phyloP scores from a whole-genome alignment of 129 eudicot genomes.

The Chrysanthemum seticuspe region DNA sequence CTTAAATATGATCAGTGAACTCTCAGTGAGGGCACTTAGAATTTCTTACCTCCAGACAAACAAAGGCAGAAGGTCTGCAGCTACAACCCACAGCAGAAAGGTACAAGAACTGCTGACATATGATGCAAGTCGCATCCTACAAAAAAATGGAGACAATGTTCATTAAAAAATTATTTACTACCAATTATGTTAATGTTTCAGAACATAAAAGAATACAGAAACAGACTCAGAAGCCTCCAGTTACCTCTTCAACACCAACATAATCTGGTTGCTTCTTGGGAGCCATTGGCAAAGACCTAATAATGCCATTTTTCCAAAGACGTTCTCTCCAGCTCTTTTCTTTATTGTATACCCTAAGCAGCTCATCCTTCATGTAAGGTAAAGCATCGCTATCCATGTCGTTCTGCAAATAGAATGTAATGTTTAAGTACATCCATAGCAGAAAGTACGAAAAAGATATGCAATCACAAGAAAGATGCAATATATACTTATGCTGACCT shows the following conservation, averaged over 20 bases:
- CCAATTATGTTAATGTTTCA: conserved; percentile 10
- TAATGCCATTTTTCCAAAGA: conserved; percentile 85
- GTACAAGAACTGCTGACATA: conserved; percentile 85
- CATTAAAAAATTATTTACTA: conserved; percentile 15
- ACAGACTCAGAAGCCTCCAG: neutral
- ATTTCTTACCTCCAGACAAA: conserved; percentile 86
- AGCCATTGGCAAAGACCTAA: conserved; percentile 63
- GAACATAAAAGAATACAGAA: conserved; percentile 15
- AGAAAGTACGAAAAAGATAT: conserved; percentile 12
- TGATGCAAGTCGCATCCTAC: conserved; percentile 91
- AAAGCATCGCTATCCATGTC: conserved; percentile 58
- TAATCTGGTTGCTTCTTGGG: conserved; percentile 65
- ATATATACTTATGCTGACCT: conserved; percentile 40
- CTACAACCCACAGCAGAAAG: conserved; percentile 90
- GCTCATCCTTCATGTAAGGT: conserved; percentile 64
- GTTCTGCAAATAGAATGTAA: conserved; percentile 51
- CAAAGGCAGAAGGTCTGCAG: conserved; percentile 83
- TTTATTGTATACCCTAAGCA: conserved; percentile 65
- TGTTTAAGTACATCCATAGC: conserved; percentile 15
- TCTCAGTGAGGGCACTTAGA: conserved; percentile 2
- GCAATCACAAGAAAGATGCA: neutral
- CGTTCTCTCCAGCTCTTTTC: conserved; percentile 89
- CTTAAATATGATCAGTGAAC: conserved; percentile 1
- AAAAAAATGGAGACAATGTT: conserved; percentile 12
- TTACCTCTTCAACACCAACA: conserved; percentile 96